Percentiles rank a stretch among this genome's conserved stretches.
Conservation (phyloP, 805 yeast species). For the Candida insectorum region DNA sequence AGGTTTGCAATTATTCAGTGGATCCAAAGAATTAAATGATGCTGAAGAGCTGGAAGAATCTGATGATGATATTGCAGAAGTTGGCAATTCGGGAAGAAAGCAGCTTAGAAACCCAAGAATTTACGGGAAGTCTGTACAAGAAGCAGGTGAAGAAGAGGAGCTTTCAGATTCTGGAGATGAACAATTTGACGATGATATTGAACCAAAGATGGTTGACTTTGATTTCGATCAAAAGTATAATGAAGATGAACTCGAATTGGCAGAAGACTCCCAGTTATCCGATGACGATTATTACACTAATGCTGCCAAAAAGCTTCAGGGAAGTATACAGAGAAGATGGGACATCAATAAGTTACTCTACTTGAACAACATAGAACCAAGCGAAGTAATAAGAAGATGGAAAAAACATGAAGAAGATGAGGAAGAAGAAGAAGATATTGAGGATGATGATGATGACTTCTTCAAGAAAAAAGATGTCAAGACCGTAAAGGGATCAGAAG, state of each 20-base stretch:
- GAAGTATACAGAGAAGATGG: slow-evolving; percentile 58
- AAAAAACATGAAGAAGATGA: slow-evolving; percentile 43
- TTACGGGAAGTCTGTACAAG: slow-evolving; percentile 51
- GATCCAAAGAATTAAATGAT: slow-evolving; percentile 46
- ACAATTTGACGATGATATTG: slow-evolving; percentile 34
- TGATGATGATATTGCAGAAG: slow-evolving; percentile 25
- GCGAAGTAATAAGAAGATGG: slow-evolving; percentile 73
- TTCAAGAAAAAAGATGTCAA: slow-evolving; percentile 45
- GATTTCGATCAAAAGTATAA: slow-evolving; percentile 39
- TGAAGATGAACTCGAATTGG: slow-evolving; percentile 39
- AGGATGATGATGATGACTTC: slow-evolving; percentile 50
- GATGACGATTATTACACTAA: slow-evolving; percentile 36
- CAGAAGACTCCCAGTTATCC: slow-evolving; percentile 46
- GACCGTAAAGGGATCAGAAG: slow-evolving; percentile 23
- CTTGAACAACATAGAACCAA: slow-evolving; percentile 71
- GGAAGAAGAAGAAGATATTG: slow-evolving; percentile 41
- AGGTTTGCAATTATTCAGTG: slow-evolving; percentile 73
- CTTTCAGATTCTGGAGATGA: slow-evolving; percentile 40
- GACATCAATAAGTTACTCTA: slow-evolving; percentile 80
- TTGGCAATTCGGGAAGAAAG: slow-evolving; percentile 53
- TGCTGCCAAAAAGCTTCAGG: slow-evolving; percentile 61
- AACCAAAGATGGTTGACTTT: slow-evolving; percentile 44
- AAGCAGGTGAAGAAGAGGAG: slow-evolving; percentile 39
- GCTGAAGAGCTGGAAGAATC: slow-evolving; percentile 34
- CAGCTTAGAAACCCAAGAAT: slow-evolving; percentile 59